phyloP scores from a whole-genome alignment of 2,329 filamentous ascomycete genomes.

The Juglanconis sp. region DNA sequence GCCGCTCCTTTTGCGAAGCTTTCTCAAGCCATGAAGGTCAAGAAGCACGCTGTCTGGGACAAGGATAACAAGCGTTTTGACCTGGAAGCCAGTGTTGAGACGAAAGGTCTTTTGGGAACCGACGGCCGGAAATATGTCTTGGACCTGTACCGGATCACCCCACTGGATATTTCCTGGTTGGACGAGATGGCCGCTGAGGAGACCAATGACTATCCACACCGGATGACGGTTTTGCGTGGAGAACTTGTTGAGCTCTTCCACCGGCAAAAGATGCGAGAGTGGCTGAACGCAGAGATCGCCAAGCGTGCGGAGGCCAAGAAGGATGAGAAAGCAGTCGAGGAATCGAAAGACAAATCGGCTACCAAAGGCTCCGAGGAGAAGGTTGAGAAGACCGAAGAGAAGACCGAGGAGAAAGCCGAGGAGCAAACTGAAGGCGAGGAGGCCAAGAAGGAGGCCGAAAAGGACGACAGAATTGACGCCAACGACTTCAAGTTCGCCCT shows the following conservation, averaged over 20 bases:
- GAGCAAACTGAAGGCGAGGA: conserved; percentile 34
- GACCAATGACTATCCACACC: conserved; percentile 73
- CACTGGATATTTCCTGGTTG: conserved; percentile 85
- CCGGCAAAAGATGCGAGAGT: conserved; percentile 82
- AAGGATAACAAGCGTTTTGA: conserved; percentile 90
- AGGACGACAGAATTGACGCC: conserved; percentile 74
- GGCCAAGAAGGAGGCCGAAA: conserved; percentile 35
- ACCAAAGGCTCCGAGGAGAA: conserved; percentile 24
- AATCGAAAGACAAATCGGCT: conserved; percentile 14
- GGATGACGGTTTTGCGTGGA: conserved; percentile 89
- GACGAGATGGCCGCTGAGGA: conserved; percentile 63
- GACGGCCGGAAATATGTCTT: conserved; percentile 97
- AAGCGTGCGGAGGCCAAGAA: conserved; percentile 49
- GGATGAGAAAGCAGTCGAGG: conserved; percentile 27
- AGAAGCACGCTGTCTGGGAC: conserved; percentile 96
- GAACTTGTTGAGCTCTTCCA: conserved; percentile 87
- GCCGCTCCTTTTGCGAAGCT: conserved; percentile 81
- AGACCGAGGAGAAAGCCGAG: conserved; percentile 28
- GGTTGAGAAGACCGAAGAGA: conserved; percentile 17
- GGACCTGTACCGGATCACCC: conserved; percentile 91
- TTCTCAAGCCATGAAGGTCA: conserved; percentile 85
- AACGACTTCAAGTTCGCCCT: conserved; percentile 83
- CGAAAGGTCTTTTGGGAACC: conserved; percentile 94
- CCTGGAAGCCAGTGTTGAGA: conserved; percentile 93
- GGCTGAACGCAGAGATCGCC: conserved; percentile 75